These are phyloP conservation scores for Glomus cerebriforme DNA, from an alignment of 192 early-diverging fungal genomes.

Conservation along the genomic window DNA sequence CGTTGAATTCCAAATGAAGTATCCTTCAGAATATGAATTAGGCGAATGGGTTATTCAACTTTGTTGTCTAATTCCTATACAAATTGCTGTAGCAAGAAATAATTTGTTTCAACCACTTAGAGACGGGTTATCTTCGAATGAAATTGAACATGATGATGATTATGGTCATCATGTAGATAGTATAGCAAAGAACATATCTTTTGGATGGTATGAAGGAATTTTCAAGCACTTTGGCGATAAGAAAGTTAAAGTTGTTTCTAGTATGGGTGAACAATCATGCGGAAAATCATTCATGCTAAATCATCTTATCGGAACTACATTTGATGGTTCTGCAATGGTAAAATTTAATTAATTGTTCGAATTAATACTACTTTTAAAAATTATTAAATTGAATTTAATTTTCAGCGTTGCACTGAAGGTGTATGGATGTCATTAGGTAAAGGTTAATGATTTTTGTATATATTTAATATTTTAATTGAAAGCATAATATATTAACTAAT, in stretches of 20 bases:
- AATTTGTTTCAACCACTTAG: slow-evolving; percentile 17
- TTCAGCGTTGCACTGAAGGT: slow-evolving; percentile 35
- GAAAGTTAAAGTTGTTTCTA: slow-evolving; percentile 26
- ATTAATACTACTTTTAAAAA: not conserved
- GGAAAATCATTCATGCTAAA: slow-evolving; percentile 33
- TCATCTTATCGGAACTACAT: slow-evolving; percentile 27
- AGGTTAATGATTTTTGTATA: no score
- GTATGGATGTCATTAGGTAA: slow-evolving; percentile 31
- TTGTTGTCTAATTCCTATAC: slow-evolving; percentile 1
- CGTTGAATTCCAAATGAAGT: not conserved
- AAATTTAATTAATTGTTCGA: not conserved
- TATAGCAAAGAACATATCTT: slow-evolving; percentile 10
- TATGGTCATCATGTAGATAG: not conserved
- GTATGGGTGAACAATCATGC: slow-evolving; percentile 34
- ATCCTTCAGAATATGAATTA: not conserved
- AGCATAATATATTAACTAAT: not conserved
- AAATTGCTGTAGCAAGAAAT: slow-evolving; percentile 32
- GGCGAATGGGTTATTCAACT: slow-evolving; percentile 24
- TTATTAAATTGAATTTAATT: not conserved
- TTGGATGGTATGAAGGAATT: slow-evolving; percentile 30
- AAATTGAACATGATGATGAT: not conserved
- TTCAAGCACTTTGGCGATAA: slow-evolving; percentile 29
- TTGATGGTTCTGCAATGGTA: slow-evolving; percentile 33
- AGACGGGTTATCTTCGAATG: slow-evolving; percentile 24
- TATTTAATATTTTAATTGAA: not conserved